Base-by-base conservation (phyloP, 2,329 filamentous ascomycete species). In the Malbranchea cinnamomea region DNA sequence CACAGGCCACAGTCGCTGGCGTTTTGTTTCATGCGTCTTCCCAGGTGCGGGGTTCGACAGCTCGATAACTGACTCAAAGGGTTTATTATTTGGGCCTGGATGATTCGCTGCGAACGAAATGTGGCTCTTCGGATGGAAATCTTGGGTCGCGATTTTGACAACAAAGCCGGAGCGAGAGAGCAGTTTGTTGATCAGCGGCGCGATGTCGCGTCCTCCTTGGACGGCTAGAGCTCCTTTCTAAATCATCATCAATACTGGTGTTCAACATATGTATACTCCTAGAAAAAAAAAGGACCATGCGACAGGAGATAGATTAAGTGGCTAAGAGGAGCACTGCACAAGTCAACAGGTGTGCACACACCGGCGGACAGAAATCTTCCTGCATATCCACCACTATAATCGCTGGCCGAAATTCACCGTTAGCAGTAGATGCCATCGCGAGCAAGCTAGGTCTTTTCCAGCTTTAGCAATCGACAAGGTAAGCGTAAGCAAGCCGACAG, bases 361-460 rank as follows among this genome's bases (percentile, higher is more conserved):
- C 83, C 8, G 85, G 84, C 35, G 81, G 80, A 53, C 83, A 92
- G 54, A 94, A 95, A 60, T 95, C 87, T 54, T 94, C 78, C 56
- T 95, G 89, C 48, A 92, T 67, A 54, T 94, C 85, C 31, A 93
- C 77, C 7, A 93, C 67, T 27, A 93, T 54, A 21, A 78, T 54
- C n/a, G 72, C 72, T 25, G 71, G 65, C 23, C 50, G 55, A 45
- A 62, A 65, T 17, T 38, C 13, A 19, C 26, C 13, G 9, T 26
- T 21, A 23, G 14, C 15, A 15, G 16, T 30, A 4, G 31, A 25
- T 16, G 30, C 12, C 32, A 36, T 37, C n/a, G n/a, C n/a, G n/a
- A n/a, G n/a, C n/a, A n/a, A n/a, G n/a, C n/a, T n/a, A n/a, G n/a
- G n/a, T n/a, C n/a, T n/a, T n/a, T n/a, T n/a, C n/a, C n/a, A n/a